Conservation (phyloP, 164 flowering plant genomes). For the Sextonia rubra region DNA sequence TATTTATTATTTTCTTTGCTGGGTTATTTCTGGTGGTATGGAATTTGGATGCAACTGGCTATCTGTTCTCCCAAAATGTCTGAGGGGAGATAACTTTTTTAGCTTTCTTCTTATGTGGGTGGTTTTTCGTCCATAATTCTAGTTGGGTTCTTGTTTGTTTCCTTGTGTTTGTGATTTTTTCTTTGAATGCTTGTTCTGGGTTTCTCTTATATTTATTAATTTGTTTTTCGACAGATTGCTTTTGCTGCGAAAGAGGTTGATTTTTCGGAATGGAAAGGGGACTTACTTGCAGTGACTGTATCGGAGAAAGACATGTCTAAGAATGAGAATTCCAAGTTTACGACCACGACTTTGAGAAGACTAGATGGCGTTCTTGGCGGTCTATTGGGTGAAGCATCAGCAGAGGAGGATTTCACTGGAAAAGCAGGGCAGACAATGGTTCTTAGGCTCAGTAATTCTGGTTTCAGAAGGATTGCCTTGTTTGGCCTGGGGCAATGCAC, state of each 20-base stretch:
- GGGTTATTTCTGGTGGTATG: too few species aligned
- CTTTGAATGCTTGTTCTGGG: neutral
- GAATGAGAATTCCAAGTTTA: slow-evolving; percentile 61
- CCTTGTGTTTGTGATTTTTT: neutral
- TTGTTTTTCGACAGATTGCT: slow-evolving; percentile 18
- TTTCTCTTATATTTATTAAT: neutral
- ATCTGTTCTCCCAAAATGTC: too few species aligned
- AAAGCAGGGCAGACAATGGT: slow-evolving; percentile 79
- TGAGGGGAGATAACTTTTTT: too few species aligned
- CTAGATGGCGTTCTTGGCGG: slow-evolving; percentile 68
- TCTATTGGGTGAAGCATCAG: slow-evolving; percentile 70
- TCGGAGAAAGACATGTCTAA: slow-evolving; percentile 85
- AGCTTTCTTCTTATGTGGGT: too few species aligned
- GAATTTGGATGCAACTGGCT: too few species aligned
- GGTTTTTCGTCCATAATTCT: too few species aligned
- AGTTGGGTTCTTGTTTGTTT: too few species aligned
- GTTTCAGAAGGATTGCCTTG: slow-evolving; percentile 73
- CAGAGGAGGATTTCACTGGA: slow-evolving; percentile 92
- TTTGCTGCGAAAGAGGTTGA: slow-evolving; percentile 27
- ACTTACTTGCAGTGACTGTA: slow-evolving; percentile 83
- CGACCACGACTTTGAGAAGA: slow-evolving; percentile 56
- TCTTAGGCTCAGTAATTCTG: slow-evolving; percentile 74
- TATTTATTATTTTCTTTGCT: too few species aligned
- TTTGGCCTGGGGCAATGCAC: slow-evolving; percentile 67
- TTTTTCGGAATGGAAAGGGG: slow-evolving; percentile 89